These are phyloP conservation scores for Termitomyces sp. DNA, from an alignment of 768 basidiomycete species.

Conservation along the genomic window DNA sequence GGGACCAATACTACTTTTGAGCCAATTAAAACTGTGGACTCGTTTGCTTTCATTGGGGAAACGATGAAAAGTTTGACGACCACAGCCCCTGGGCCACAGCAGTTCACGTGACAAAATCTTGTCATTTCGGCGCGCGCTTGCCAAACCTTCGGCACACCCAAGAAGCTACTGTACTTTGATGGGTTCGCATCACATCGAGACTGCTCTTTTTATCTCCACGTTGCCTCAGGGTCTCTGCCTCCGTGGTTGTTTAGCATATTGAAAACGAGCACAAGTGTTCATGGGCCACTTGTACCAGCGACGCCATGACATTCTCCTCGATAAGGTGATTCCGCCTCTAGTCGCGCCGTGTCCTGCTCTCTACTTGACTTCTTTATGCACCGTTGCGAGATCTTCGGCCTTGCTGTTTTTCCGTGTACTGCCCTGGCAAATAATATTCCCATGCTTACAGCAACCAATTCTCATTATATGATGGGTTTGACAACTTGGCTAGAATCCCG, in stretches of 20 bases:
- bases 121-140: too few relatives aligned
- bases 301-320: background rate
- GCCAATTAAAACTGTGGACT: conserved; percentile 59
- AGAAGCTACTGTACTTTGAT: too few relatives aligned
- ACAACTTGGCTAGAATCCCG: too few relatives aligned
- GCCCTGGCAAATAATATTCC: background rate
- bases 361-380: background rate
- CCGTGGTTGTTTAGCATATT: background rate
- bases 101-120: background rate
- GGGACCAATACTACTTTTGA: conserved; percentile 72
- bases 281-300: background rate
- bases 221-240: too few relatives aligned
- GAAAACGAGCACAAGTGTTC: background rate
- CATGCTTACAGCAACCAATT: background rate
- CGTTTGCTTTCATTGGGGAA: conserved; percentile 61
- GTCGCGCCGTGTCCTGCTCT: background rate
- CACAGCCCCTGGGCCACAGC: too few relatives aligned
- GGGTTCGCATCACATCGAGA: too few relatives aligned
- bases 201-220: too few relatives aligned
- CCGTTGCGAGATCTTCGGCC: too few relatives aligned
- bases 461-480: background rate
- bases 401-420: background rate
- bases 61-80: background rate
- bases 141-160: too few relatives aligned
- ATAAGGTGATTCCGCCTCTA: background rate